phyloP scores from a whole-genome alignment of 192 early-diverging fungal genomes.

The Paraglomus brasilianum region DNA sequence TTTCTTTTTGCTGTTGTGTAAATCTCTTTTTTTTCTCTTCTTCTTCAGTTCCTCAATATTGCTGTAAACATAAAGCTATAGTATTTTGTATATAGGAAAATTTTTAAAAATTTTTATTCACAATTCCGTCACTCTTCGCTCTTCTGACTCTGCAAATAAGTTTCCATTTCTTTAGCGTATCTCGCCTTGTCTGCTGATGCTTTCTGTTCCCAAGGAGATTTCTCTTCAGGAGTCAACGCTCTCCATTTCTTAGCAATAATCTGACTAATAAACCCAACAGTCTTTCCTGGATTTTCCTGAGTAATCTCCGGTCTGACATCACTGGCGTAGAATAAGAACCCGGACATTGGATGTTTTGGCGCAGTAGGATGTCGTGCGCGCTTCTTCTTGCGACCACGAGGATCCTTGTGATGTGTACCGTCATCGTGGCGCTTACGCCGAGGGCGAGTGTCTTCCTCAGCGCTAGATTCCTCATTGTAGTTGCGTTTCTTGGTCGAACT shows the following conservation, averaged over 20 bases:
- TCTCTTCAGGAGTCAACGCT: slow-evolving; percentile 51
- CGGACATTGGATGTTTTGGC: slow-evolving; percentile 86
- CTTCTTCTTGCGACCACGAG: slow-evolving; percentile 60
- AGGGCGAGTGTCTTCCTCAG: slow-evolving; percentile 9
- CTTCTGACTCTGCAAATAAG: slow-evolving; percentile 36
- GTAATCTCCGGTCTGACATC: slow-evolving; percentile 65
- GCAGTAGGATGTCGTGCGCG: slow-evolving; percentile 68
- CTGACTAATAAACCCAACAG: slow-evolving; percentile 73
- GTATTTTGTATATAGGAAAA: too few relatives aligned
- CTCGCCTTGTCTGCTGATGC: slow-evolving; percentile 62
- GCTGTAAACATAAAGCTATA: too few relatives aligned
- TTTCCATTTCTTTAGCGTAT: slow-evolving; percentile 68
- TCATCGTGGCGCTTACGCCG: neutral
- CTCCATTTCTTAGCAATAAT: slow-evolving; percentile 71
- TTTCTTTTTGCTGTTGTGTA: too few relatives aligned
- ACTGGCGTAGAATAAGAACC: slow-evolving; percentile 75
- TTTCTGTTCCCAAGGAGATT: slow-evolving; percentile 51
- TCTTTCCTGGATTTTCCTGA: slow-evolving; percentile 61
- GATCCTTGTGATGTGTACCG: slow-evolving; percentile 36
- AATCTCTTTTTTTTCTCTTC: too few relatives aligned
- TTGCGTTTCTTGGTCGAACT: slow-evolving; percentile 34
- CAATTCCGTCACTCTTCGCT: slow-evolving; percentile 21
- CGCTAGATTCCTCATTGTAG: neutral
- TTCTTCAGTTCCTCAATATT: too few relatives aligned
- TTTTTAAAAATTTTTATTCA: too few relatives aligned